Evolutionary conservation across 1,139 yeast genomes (phyloP), one percentile per base, ranked within the genome.

Genomic region (Pichia sp.): DNA sequence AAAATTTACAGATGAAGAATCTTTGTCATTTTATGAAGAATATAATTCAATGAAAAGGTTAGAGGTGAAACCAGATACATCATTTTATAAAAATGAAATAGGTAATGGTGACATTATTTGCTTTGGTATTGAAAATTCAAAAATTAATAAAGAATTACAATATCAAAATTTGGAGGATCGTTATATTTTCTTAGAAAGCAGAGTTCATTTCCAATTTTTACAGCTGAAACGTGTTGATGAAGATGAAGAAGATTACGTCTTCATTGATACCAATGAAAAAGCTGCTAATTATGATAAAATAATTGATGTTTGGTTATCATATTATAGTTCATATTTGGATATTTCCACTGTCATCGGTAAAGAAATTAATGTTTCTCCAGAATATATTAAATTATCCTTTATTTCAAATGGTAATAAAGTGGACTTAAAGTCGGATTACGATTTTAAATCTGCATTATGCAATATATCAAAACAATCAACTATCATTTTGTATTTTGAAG

Each of bases 61-160:
- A 35, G 60, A 61, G 4, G 55, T 78, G 8, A 70, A 75, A 38
- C 59, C 66, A 4, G 59, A 63, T 6, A 63, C 67, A 35, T 68
- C 84, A 0, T 76, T 83, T 53, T 78, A 74, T 51, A 74, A 78
- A 50, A 71, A 78, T 33, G 97, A 89, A 58, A 64, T 90, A 33
- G 73, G 74, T 20, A 80, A 75, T 53, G 97, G 97, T 53, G 97
- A 89, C 60, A 84, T 90, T 24, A 63, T 90, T 16, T 71, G 85
- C 28, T 28, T 42, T 39, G 42, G 35, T 22, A 74, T 84, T 42
- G 82, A 82, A 47, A 61, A 62, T 35, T 58, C 62, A 5, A 47
- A 52, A 1, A 39, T 36, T 5, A 25, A 32, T 9, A 44, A 40
- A 2, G 9, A 23, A 3, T 22, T 40, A 11, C 44, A 54, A 45